phyloP scores from a whole-genome alignment of 768 basidiomycete species.

The Boletus fagicola region DNA sequence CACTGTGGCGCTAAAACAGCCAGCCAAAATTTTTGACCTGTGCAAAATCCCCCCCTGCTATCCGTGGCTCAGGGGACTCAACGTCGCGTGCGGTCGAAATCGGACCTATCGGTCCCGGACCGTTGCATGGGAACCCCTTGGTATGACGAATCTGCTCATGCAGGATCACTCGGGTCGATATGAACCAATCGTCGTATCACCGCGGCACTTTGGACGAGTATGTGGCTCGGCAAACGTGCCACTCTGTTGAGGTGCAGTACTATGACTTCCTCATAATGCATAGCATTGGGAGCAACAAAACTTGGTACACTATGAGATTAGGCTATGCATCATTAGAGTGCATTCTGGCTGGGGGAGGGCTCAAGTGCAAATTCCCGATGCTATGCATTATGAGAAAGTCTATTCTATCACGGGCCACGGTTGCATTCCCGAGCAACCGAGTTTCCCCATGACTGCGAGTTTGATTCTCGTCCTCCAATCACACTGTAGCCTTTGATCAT shows the following conservation, averaged over 20 bases:
- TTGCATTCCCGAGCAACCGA: neutral
- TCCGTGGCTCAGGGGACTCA: too few species aligned
- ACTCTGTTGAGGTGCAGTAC: neutral
- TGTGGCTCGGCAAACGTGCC: neutral
- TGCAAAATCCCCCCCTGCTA: too few species aligned
- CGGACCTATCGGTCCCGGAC: neutral
- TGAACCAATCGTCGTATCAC: neutral
- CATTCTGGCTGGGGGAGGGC: neutral
- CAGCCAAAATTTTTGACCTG: too few species aligned
- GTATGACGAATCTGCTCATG: neutral
- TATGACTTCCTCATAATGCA: neutral
- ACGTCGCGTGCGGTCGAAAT: neutral
- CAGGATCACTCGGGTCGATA: too few species aligned
- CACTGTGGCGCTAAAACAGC: too few species aligned
- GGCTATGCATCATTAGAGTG: neutral
- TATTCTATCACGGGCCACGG: neutral
- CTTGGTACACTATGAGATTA: neutral
- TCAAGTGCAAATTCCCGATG: neutral
- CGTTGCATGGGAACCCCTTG: neutral
- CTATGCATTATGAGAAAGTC: neutral
- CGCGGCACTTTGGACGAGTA: neutral
- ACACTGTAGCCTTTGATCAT: neutral
- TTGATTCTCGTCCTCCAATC: neutral
- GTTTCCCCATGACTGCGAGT: neutral
- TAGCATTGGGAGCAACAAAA: neutral